A percentile compares a stretch with the other conserved stretches of the same genome.
phyloP scores from a whole-genome alignment of 352 stramenopile genomes.

The Phytophthora capsici region DNA sequence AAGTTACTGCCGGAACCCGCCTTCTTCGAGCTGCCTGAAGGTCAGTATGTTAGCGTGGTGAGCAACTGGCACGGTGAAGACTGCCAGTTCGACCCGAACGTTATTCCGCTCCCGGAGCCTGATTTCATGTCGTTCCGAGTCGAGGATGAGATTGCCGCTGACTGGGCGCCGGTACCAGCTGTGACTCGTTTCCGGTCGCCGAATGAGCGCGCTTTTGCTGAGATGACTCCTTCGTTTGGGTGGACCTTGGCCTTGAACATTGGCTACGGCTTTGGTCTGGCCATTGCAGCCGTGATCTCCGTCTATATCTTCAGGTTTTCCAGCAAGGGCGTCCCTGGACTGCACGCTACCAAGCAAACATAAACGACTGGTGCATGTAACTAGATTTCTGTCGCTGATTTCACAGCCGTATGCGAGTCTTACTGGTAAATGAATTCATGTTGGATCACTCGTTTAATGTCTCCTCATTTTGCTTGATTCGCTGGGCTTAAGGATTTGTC shows the following conservation, averaged over 20 bases:
- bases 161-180: constrained; percentile 25
- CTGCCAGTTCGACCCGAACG: constrained; percentile 61
- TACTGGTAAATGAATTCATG: constrained; percentile 29
- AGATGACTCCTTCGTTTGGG: constrained; percentile 38
- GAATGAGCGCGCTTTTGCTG: constrained; percentile 46
- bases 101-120: constrained; percentile 49
- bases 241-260: constrained; percentile 41
- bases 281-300: constrained; percentile 52
- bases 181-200: constrained; percentile 37
- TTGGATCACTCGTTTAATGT: constrained; percentile 1
- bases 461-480: background rate
- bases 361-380: constrained; percentile 27
- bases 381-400: constrained; percentile 13
- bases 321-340: constrained; percentile 34
- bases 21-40: constrained; percentile 69
- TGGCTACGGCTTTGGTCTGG: constrained; percentile 59
- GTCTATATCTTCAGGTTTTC: constrained; percentile 70
- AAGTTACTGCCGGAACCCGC: constrained; percentile 58
- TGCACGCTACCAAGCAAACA: constrained; percentile 41
- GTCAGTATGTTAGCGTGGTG: constrained; percentile 49
- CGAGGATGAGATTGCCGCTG: constrained; percentile 13
- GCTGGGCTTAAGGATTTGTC: constrained; percentile 2
- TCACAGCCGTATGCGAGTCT: constrained; percentile 10
- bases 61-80: constrained; percentile 81
- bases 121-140: constrained; percentile 34